Evolutionary conservation across 179 eudicot genomes (phyloP), one percentile per base, ranked within the genome.

Genomic region (Beta lomatogona): DNA sequence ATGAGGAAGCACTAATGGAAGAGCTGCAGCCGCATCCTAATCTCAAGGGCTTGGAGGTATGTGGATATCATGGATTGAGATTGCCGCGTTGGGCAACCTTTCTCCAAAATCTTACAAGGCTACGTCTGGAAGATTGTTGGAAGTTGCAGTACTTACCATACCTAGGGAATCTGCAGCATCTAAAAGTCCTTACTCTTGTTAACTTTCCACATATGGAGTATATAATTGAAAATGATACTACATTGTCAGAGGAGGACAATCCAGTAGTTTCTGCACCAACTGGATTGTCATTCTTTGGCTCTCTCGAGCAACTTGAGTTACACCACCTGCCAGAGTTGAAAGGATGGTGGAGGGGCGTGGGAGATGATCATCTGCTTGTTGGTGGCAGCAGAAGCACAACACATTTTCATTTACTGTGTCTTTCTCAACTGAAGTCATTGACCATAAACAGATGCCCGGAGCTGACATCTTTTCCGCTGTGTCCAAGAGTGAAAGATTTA

Each of bases 61-160:
- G 4, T 5, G 67, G 15, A 63, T 63, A 63, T 22, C 67, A 21
- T n/a, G 67, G 67, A 4, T 10, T 25, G 31, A 63, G 12, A n/a
- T 2, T 63, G 67, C 31, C 31, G 11, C 11, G 6, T 25, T 63
- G 28, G 67, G 31, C 67, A 63, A 21, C 2, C 50, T 46, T 46
- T 46, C 60, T 83, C 15, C 85, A 79, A 28, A 83, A 79, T 75
- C 82, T 83, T 12, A 70, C 74, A 22, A 31, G 64, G 52, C 19
- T 57, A 46, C 50, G 19, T 57, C 36, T 82, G 13, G 45, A 67
- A 4, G 15, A 76, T 5, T 73, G 85, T 60, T 53, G 0, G 21
- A 66, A 54, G 50, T 22, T 73, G 59, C 68, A 78, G 52, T 22
- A 53, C 6, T 74, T 82, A 3, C 75, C 85, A 5, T 53, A 66